phyloP scores from a whole-genome alignment of 164 flowering plant species.

The grape (Vitis vinifera) region DNA sequence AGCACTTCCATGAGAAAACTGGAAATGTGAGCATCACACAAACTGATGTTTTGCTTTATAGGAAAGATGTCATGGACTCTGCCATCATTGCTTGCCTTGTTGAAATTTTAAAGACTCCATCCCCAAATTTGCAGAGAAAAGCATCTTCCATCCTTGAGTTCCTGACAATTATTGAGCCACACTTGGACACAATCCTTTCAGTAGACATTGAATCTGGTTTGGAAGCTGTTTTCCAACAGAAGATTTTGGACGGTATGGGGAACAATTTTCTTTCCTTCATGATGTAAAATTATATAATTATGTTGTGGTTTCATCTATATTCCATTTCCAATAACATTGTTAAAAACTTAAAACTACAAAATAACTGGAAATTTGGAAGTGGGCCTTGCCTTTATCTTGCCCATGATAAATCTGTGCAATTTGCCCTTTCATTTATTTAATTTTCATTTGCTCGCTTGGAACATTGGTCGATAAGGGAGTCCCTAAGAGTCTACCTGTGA shows the following conservation, averaged over 20 bases:
- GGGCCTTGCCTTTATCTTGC: neutral
- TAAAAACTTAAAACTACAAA: neutral
- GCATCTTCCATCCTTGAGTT: constrained; percentile 78
- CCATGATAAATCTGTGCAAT: too few species aligned
- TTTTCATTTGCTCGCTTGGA: too few species aligned
- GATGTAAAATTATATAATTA: neutral
- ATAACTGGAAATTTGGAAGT: neutral
- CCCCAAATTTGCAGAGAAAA: constrained; percentile 60
- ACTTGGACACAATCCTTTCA: constrained; percentile 37
- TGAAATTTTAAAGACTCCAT: constrained; percentile 54
- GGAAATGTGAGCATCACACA: neutral
- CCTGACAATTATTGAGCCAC: constrained; percentile 36
- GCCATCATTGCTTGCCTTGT: constrained; percentile 46
- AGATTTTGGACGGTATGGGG: constrained; percentile 42
- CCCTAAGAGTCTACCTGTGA: too few species aligned
- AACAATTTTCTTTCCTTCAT: neutral
- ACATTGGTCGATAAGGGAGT: too few species aligned
- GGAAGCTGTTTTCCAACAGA: constrained; percentile 50
- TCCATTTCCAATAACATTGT: neutral
- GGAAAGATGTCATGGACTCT: constrained; percentile 48
- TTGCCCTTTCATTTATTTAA: too few species aligned
- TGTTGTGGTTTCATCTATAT: neutral
- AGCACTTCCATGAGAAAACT: neutral
- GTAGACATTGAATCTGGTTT: constrained; percentile 57
- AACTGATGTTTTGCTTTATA: constrained; percentile 2